Conservation (phyloP, 2,329 filamentous ascomycete species). For the Verticillium tricorpus region DNA sequence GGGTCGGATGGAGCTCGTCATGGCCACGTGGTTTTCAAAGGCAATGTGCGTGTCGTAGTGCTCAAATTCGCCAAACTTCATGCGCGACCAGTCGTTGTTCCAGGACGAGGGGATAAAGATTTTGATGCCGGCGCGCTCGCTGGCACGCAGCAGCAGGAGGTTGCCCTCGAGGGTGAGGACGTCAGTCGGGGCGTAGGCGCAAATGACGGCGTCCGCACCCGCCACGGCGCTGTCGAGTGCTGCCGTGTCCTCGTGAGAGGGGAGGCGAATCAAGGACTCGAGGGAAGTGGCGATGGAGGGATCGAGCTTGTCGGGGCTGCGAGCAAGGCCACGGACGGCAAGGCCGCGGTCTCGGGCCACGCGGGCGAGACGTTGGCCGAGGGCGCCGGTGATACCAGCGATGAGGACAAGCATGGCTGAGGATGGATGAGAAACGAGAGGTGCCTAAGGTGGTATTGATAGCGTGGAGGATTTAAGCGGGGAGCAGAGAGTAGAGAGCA, state of each 20-base stretch:
- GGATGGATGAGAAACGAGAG: too few species aligned
- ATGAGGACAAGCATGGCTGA: constrained; percentile 29
- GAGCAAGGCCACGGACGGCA: too few species aligned
- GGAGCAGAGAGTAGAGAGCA: too few species aligned
- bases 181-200: constrained; percentile 20
- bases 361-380: not conserved
- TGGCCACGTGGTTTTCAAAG: constrained; percentile 24
- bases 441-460: too few species aligned
- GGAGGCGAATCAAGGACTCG: too few species aligned
- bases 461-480: too few species aligned
- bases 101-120: constrained; percentile 23
- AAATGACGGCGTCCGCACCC: constrained; percentile 30
- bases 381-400: constrained; percentile 28
- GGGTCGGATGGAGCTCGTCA: constrained; percentile 11
- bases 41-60: constrained; percentile 27
- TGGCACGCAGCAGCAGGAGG: constrained; percentile 28
- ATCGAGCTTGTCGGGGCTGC: too few species aligned
- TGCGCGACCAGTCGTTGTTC: constrained; percentile 26
- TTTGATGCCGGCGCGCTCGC: constrained; percentile 27
- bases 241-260: constrained; percentile 18
- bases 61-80: constrained; percentile 22
- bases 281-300: too few species aligned
- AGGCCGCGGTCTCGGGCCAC: too few species aligned
- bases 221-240: constrained; percentile 24
- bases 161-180: constrained; percentile 24